These are phyloP conservation scores for Mycosarcoma maydis DNA, from an alignment of 1,284 basidiomycete species.

Conservation along the genomic window DNA sequence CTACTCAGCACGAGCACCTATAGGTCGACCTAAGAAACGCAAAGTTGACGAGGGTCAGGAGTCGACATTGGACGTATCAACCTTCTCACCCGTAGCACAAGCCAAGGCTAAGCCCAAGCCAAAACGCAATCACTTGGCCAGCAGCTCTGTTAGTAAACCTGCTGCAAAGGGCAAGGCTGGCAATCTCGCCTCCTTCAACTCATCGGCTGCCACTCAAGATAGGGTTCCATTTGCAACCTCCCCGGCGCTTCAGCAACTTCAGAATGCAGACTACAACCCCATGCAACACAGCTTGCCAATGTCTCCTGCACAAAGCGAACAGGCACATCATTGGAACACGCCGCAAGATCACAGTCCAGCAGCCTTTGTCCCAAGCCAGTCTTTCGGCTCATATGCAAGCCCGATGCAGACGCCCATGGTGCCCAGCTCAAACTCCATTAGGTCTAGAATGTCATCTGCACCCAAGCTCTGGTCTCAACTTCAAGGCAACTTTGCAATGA, in stretches of 20 bases:
- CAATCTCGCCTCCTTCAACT: neutral
- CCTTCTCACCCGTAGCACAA: neutral
- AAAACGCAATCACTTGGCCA: slow-evolving; percentile 5
- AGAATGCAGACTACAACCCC: neutral
- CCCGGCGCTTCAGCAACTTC: slow-evolving; percentile 1
- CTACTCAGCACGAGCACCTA: slow-evolving; percentile 52
- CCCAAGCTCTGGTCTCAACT: slow-evolving; percentile 20
- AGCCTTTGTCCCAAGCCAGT: neutral
- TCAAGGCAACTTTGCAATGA: slow-evolving; percentile 7
- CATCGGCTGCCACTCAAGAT: neutral
- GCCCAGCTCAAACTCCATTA: neutral
- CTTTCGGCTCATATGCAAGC: slow-evolving; percentile 2
- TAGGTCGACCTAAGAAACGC: slow-evolving; percentile 56
- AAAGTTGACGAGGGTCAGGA: slow-evolving; percentile 29
- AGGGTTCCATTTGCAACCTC: neutral
- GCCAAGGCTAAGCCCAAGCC: slow-evolving; percentile 8
- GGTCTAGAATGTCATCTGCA: slow-evolving; percentile 3
- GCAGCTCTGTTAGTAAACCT: neutral
- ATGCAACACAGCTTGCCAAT: neutral
- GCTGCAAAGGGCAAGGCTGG: slow-evolving; percentile 18
- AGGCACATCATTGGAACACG: neutral
- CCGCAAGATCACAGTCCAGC: slow-evolving; percentile 2
- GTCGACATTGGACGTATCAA: neutral
- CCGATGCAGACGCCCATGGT: slow-evolving; percentile 4
- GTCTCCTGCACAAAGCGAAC: slow-evolving; percentile 8